A percentile compares a stretch with the other conserved stretches of the same genome.
These are phyloP conservation scores for Tulasnella sp. DNA, from an alignment of 768 basidiomycete genomes.

Conservation along the genomic window DNA sequence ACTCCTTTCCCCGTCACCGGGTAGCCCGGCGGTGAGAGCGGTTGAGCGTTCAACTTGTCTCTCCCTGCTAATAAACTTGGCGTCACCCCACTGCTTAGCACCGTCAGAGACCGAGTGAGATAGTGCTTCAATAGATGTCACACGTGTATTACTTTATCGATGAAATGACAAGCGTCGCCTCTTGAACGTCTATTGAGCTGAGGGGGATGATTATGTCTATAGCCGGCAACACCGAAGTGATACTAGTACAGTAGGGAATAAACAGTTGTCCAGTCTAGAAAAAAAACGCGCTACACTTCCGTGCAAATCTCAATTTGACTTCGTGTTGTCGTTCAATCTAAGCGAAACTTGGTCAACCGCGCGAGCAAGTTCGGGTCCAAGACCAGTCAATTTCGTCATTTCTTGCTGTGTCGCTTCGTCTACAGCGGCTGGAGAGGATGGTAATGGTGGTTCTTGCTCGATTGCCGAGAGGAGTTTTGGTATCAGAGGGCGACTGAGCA, in stretches of 20 bases:
- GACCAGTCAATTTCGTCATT: constrained; percentile 23
- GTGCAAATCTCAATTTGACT: not conserved
- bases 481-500: constrained; percentile 7
- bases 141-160: not conserved
- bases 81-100: not conserved
- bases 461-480: not conserved
- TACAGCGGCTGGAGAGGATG: constrained; percentile 15
- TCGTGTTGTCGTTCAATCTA: not conserved
- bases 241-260: not conserved
- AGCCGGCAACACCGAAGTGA: not conserved
- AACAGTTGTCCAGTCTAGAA: not conserved
- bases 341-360: constrained; percentile 35
- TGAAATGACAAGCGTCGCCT: not conserved
- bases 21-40: not conserved
- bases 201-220: constrained; percentile 9
- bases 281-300: not conserved
- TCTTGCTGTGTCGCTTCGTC: not conserved
- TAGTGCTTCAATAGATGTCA: not conserved
- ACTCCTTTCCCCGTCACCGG: not conserved
- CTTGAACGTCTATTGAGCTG: not conserved
- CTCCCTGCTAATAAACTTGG: not conserved
- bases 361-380: constrained; percentile 30
- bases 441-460: not conserved
- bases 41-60: not conserved
- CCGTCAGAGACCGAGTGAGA: not conserved